Evolutionary conservation across 2,329 filamentous ascomycete genomes (phyloP).

Genomic region (Onygenales sp.): DNA sequence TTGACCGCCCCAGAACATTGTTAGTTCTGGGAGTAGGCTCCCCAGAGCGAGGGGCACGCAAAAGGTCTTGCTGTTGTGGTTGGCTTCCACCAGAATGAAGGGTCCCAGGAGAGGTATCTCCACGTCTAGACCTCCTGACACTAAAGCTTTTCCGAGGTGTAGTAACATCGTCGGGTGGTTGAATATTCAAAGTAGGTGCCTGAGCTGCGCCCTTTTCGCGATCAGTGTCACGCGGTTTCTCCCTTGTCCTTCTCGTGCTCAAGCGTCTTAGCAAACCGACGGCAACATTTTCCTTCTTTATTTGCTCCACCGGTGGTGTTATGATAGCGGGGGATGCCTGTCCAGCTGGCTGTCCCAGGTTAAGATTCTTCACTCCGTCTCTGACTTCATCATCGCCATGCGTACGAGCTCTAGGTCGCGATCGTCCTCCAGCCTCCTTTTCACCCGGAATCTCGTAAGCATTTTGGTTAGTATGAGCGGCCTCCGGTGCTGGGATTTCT

Average conservation of each 20-base stretch:
- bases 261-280: conserved; percentile 78
- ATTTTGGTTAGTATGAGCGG: conserved; percentile 77
- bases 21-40: conserved; percentile 51
- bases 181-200: conserved; percentile 70
- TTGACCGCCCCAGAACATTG: conserved; percentile 70
- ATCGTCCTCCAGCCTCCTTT: conserved; percentile 72
- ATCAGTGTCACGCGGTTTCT: conserved; percentile 36
- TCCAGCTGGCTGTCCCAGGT: conserved; percentile 41
- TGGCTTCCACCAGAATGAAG: conserved; percentile 51
- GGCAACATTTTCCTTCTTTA: conserved; percentile 79
- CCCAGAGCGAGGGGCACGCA: conserved; percentile 61
- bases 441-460: conserved; percentile 85
- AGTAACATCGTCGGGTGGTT: conserved; percentile 60
- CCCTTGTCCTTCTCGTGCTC: conserved; percentile 71
- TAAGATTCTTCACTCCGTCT: conserved; percentile 60
- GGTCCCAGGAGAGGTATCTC: conserved; percentile 44
- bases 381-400: conserved; percentile 88
- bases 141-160: conserved; percentile 81
- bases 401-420: conserved; percentile 76
- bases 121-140: conserved; percentile 54
- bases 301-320: conserved; percentile 51
- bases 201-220: conserved; percentile 50
- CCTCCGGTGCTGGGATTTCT: conserved; percentile 70
- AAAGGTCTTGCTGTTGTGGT: conserved; percentile 66
- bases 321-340: conserved; percentile 41